Conservation (phyloP, 805 yeast genomes). For the Schwanniomyces yamadae region DNA sequence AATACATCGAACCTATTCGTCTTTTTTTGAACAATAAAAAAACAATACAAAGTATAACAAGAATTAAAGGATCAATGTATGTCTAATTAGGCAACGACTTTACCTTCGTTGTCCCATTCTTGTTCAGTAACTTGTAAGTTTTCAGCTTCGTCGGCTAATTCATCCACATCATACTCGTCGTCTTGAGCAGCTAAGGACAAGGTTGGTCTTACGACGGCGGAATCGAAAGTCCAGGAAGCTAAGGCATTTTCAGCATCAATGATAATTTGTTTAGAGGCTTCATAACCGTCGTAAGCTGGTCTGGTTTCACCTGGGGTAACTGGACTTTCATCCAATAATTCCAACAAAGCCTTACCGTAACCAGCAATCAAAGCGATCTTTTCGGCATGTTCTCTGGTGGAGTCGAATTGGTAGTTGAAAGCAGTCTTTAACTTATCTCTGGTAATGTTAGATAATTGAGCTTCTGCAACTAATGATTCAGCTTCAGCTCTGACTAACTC, state of each 20-base stretch:
- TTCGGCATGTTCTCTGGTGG: conserved; percentile 92
- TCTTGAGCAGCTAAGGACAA: conserved; percentile 73
- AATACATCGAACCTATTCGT: not conserved
- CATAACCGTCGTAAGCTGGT: conserved; percentile 97
- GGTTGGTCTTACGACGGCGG: conserved; percentile 92
- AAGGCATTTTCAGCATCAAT: conserved; percentile 95
- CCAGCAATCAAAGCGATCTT: conserved; percentile 97
- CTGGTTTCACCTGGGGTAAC: conserved; percentile 99
- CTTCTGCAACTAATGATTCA: conserved; percentile 98
- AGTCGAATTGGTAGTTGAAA: conserved; percentile 94
- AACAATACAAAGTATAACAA: not conserved
- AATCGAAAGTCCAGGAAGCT: conserved; percentile 95
- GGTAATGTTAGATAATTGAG: conserved; percentile 96
- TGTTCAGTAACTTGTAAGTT: conserved; percentile 56
- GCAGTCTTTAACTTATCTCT: conserved; percentile 98
- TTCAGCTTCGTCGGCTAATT: conserved; percentile 44
- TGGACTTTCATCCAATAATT: conserved; percentile 93
- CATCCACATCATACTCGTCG: conserved; percentile 40
- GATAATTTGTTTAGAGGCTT: conserved; percentile 96
- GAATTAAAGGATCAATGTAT: conserved; percentile 1
- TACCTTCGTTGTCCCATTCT: conserved; percentile 36
- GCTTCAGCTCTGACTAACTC: conserved; percentile 99
- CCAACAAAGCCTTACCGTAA: conserved; percentile 95
- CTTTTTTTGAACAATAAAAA: not conserved
- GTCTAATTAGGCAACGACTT: conserved; percentile 28